These are phyloP conservation scores for Rhizopus sp. DNA, from an alignment of 371 early-diverging fungal species.

Conservation along the genomic window DNA sequence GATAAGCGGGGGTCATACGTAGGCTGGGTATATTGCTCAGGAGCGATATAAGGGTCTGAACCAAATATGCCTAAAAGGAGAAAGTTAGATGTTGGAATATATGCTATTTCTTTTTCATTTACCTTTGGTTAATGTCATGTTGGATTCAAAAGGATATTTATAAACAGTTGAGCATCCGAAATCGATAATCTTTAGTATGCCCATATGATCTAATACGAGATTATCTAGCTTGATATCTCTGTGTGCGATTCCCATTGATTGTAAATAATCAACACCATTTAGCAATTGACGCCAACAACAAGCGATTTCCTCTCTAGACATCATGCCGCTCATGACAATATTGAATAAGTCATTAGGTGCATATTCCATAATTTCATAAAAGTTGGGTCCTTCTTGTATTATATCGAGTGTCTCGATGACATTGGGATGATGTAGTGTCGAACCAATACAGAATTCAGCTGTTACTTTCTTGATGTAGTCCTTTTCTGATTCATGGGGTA, in stretches of 20 bases:
- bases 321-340: slow-evolving; percentile 61
- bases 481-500: slow-evolving; percentile 65
- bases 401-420: slow-evolving; percentile 84
- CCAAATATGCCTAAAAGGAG: slow-evolving; percentile 27
- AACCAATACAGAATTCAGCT: slow-evolving; percentile 79
- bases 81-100: not conserved
- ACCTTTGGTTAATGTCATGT: slow-evolving; percentile 56
- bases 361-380: slow-evolving; percentile 78
- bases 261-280: slow-evolving; percentile 71
- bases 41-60: slow-evolving; percentile 63
- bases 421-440: slow-evolving; percentile 78
- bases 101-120: slow-evolving; percentile 2
- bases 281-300: slow-evolving; percentile 73
- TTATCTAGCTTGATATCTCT: slow-evolving; percentile 87
- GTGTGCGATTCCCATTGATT: slow-evolving; percentile 76
- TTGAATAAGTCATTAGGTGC: slow-evolving; percentile 73
- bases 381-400: slow-evolving; percentile 56
- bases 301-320: slow-evolving; percentile 62
- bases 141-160: slow-evolving; percentile 63
- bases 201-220: slow-evolving; percentile 61
- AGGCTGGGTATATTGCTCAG: slow-evolving; percentile 54
- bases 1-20: slow-evolving; percentile 52
- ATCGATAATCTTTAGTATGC: slow-evolving; percentile 85
- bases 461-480: slow-evolving; percentile 79
- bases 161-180: slow-evolving; percentile 88